These are phyloP conservation scores for Sclerotinia glacialis DNA, from an alignment of 2,329 filamentous ascomycete species.

Conservation along the genomic window DNA sequence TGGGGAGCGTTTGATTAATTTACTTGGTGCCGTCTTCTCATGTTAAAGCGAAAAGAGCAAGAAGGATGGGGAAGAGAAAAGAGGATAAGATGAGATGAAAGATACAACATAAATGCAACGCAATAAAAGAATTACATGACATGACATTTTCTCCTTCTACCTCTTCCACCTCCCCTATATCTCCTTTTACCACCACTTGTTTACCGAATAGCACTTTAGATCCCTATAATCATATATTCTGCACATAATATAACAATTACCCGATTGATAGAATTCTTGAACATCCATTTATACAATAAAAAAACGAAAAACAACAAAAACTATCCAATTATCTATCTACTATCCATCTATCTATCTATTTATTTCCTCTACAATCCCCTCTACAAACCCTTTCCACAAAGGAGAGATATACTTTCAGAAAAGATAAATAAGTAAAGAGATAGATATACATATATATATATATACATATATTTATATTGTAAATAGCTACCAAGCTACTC, in stretches of 20 bases:
- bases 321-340: background rate
- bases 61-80: background rate
- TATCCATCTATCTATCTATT: background rate
- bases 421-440: no score
- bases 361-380: no score
- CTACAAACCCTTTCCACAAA: background rate
- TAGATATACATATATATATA: no score
- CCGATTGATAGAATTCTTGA: no score
- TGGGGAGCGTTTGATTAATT: background rate
- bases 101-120: background rate
- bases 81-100: background rate
- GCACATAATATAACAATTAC: no score
- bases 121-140: slow-evolving; percentile 20
- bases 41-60: no score
- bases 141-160: background rate
- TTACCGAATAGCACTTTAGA: no score
- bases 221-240: no score
- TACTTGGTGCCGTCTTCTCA: no score
- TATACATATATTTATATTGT: no score
- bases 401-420: no score
- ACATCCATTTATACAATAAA: background rate
- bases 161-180: background rate
- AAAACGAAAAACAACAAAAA: background rate
- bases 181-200: background rate
- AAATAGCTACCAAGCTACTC: no score